Evolutionary conservation across 139 green algal species (phyloP), one percentile per base, ranked within the genome.

Genomic region (Axilococcus clingmanii): DNA sequence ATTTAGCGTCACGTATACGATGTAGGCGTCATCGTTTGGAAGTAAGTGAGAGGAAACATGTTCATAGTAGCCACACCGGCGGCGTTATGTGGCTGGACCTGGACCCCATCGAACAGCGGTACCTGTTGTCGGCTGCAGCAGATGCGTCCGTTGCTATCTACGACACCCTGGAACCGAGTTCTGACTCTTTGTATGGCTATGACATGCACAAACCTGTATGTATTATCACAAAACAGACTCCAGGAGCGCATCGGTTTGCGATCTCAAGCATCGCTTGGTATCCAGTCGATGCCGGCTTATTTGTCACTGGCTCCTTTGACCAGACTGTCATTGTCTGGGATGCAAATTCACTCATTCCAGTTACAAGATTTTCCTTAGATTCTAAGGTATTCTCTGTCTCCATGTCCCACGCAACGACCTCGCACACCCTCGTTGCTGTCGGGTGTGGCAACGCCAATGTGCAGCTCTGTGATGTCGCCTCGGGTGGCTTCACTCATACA

Each of bases 281-380:
- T 43, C 84, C 87, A 2, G 53, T 93, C 0, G 87, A 95, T 63
- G 84, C 75, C 0, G 87, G 86, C 2, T 52, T 87, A 31, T 89
- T 89, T 56, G 65, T 87, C 4, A 75, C 80, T 17, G 77, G 62
- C 22, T 56, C 11, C 36, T 2, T 1, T 47, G 79, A 91, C 52
- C 22, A 65, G 6, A 61, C 64, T 22, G 75, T 92, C 29, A 80
- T 88, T 45, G 58, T 88, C 5, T 93, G 83, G 83, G 83, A 93
- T 66, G 76, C 83, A 30, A 91, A 89, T 61, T 46, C 38, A 22
- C 40, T 73, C 16, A 37, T 73, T 17, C 65, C 72, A 32, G 83
- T 72, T 8, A 55, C 49, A 42, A 45, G 6, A 16, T 95, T 91
- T 48, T 25, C 40, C 16, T 62, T 93, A 40, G 53, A 52, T 0